Percentiles rank a stretch among this genome's conserved stretches.
phyloP scores from a whole-genome alignment of 345 rosid genomes.

The Populus alba region DNA sequence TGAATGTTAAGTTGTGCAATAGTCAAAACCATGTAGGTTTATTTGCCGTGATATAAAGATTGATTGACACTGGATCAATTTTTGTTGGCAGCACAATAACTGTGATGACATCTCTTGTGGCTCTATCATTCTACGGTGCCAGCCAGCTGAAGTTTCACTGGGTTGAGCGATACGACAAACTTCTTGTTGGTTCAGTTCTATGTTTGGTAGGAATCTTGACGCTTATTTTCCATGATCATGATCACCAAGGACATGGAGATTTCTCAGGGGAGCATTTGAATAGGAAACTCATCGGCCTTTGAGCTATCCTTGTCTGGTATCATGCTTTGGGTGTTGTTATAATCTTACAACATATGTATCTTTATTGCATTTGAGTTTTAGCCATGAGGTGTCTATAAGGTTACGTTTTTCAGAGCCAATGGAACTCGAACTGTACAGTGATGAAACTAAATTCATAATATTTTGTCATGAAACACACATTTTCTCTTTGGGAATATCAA shows the following conservation, averaged over 20 bases:
- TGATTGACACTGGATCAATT: neutral
- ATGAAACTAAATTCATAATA: neutral
- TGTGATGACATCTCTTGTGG: conserved; percentile 97
- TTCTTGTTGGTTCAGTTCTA: conserved; percentile 88
- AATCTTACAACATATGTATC: neutral
- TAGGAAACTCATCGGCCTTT: conserved; percentile 62
- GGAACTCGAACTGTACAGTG: neutral
- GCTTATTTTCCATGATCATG: conserved; percentile 84
- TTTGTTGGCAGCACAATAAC: conserved; percentile 67
- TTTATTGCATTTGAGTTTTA: neutral
- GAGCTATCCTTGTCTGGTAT: neutral
- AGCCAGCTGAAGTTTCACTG: conserved; percentile 96
- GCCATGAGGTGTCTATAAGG: neutral
- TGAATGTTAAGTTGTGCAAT: neutral
- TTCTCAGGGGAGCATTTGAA: conserved; percentile 44
- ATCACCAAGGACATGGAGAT: conserved; percentile 40
- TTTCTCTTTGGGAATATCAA: neutral
- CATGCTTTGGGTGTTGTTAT: neutral
- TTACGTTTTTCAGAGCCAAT: neutral
- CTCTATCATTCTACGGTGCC: conserved; percentile 94
- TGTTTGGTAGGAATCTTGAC: conserved; percentile 92
- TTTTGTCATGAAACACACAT: neutral
- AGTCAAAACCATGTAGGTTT: neutral
- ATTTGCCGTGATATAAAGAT: neutral
- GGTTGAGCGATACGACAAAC: conserved; percentile 96